phyloP scores from a whole-genome alignment of 106 monocot genomes.

The Allium cepa region DNA sequence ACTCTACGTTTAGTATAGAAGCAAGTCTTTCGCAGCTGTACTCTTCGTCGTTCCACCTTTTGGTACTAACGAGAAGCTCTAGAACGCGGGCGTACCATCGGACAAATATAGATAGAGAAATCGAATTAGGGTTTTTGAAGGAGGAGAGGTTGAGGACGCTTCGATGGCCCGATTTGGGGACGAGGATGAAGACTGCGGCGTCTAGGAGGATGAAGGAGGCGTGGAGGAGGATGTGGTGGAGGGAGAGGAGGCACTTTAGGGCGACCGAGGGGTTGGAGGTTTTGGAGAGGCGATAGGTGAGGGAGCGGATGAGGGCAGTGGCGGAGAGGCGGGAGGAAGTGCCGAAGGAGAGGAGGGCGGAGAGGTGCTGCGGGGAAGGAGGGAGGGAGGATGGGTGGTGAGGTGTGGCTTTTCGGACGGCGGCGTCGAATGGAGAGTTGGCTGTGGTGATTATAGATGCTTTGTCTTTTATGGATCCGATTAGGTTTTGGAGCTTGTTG shows the following conservation, averaged over 20 bases:
- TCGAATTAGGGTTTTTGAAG: constrained; percentile 15
- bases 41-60: background rate
- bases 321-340: constrained; percentile 32
- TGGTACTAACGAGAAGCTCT: constrained; percentile 19
- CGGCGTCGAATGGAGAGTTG: constrained; percentile 13
- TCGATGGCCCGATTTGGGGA: constrained; percentile 27
- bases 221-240: constrained; percentile 32
- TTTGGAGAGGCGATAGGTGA: constrained; percentile 27
- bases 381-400: constrained; percentile 32
- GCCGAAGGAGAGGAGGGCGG: constrained; percentile 51
- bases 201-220: constrained; percentile 44
- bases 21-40: constrained; percentile 10
- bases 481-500: constrained; percentile 22
- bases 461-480: constrained; percentile 25
- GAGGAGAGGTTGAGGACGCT: constrained; percentile 41
- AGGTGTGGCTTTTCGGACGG: constrained; percentile 48
- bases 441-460: constrained; percentile 11
- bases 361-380: constrained; percentile 20
- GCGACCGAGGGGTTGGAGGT: constrained; percentile 40
- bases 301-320: constrained; percentile 20
- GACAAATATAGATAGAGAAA: constrained; percentile 30
- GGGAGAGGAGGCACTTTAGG: constrained; percentile 44
- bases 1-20: constrained; percentile 18
- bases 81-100: constrained; percentile 52
- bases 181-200: constrained; percentile 21